Percentiles rank a stretch among this genome's conserved stretches.
Conservation (phyloP, 768 basidiomycete genomes). For the Glaciozyma martinii region DNA sequence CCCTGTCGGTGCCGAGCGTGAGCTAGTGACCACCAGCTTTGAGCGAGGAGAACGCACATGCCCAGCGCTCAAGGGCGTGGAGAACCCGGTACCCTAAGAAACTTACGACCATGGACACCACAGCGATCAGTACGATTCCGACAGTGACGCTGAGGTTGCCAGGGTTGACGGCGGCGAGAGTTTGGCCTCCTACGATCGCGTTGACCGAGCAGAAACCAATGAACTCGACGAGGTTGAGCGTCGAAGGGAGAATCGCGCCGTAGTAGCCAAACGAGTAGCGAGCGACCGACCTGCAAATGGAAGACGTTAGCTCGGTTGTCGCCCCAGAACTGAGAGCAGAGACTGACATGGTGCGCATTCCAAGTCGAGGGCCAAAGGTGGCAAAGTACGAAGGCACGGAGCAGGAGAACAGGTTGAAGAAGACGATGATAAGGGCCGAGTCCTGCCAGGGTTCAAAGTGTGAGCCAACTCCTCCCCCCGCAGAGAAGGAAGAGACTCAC, state of each 20-base stretch:
- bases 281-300: conserved; percentile 50
- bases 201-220: conserved; percentile 60
- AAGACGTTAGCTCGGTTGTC: no score
- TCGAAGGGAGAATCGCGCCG: conserved; percentile 38
- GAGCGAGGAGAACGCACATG: conserved; percentile 40
- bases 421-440: conserved; percentile 56
- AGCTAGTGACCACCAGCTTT: background rate
- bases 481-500: background rate
- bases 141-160: conserved; percentile 53
- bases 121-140: conserved; percentile 68
- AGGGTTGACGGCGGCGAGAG: conserved; percentile 51
- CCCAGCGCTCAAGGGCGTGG: conserved; percentile 52
- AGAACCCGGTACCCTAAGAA: conserved; percentile 29
- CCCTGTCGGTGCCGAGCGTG: conserved; percentile 40
- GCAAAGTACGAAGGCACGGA: conserved; percentile 54
- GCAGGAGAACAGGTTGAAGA: conserved; percentile 58
- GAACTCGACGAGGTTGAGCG: conserved; percentile 53
- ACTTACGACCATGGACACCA: conserved; percentile 55
- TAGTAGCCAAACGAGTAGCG: conserved; percentile 49
- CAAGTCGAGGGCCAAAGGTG: conserved; percentile 70
- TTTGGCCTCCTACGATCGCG: conserved; percentile 61
- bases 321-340: no score
- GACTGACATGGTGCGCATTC: conserved; percentile 61
- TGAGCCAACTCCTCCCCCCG: no score
- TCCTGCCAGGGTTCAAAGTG: conserved; percentile 38